A percentile compares a stretch with the other conserved stretches of the same genome.
Evolutionary conservation across 331 rosid species (phyloP).

Genomic region (Acacia pycnantha): DNA sequence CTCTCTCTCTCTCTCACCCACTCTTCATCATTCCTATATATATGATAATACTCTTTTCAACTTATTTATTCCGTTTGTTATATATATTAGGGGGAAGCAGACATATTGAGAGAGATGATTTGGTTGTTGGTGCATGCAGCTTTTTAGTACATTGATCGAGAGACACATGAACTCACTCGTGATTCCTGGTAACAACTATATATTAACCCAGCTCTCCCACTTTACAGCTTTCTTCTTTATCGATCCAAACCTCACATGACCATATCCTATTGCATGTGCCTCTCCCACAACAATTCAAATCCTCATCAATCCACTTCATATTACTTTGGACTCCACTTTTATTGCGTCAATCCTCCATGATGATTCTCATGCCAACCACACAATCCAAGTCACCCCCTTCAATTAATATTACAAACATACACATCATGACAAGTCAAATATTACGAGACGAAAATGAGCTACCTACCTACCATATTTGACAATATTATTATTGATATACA

Average conservation of each 20-base stretch:
- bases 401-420: background rate
- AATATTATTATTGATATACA: background rate
- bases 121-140: background rate
- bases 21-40: background rate
- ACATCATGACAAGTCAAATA: background rate
- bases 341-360: background rate
- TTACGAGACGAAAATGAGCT: background rate
- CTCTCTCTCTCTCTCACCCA: background rate
- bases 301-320: background rate
- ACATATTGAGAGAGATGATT: background rate
- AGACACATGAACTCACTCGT: too few species aligned
- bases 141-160: background rate
- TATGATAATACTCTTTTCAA: background rate
- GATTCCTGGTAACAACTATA: background rate
- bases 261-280: background rate
- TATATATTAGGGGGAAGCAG: too few species aligned
- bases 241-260: background rate
- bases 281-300: background rate
- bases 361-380: background rate
- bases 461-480: background rate
- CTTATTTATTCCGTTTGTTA: background rate
- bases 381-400: background rate
- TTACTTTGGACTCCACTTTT: background rate
- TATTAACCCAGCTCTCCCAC: background rate
- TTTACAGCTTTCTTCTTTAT: background rate